These are phyloP conservation scores for Sapria himalayana DNA, from an alignment of 345 rosid species.

Conservation along the genomic window DNA sequence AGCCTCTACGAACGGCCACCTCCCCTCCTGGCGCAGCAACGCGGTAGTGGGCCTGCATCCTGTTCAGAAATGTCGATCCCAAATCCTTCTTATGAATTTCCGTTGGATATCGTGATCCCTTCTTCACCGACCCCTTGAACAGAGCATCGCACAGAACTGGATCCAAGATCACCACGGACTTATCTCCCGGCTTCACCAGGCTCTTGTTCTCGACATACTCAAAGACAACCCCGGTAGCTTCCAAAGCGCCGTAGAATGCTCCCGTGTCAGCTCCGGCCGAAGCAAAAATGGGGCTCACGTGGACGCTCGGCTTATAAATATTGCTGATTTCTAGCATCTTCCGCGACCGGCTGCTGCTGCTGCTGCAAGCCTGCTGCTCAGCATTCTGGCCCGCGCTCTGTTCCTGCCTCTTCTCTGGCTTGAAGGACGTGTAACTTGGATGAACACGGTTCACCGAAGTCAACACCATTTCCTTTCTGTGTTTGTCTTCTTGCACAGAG, in stretches of 20 bases:
- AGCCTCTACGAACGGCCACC: conserved; percentile 64
- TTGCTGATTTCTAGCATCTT: conserved; percentile 56
- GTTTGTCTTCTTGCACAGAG: conserved; percentile 65
- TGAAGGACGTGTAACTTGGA: conserved; percentile 48
- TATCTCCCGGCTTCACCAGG: conserved; percentile 50
- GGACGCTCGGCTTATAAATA: conserved; percentile 69
- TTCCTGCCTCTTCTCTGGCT: conserved; percentile 53
- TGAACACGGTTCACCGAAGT: conserved; percentile 44
- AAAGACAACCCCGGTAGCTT: conserved; percentile 71
- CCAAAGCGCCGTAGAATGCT: conserved; percentile 48
- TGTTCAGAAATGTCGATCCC: conserved; percentile 37
- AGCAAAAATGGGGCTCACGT: conserved; percentile 63
- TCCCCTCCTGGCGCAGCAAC: conserved; percentile 56
- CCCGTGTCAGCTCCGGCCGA: conserved; percentile 61
- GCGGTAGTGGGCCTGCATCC: conserved; percentile 81
- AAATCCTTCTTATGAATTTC: conserved; percentile 76
- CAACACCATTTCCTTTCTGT: conserved; percentile 59
- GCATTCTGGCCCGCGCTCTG: conserved; percentile 25
- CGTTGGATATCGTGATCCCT: conserved; percentile 74
- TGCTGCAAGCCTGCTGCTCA: conserved; percentile 18
- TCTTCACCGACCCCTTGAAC: conserved; percentile 86
- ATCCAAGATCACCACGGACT: conserved; percentile 55
- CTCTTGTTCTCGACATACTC: conserved; percentile 61
- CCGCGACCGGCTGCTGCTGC: conserved; percentile 16
- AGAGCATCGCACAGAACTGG: conserved; percentile 63